These are phyloP conservation scores for Podospora pseudopauciseta DNA, from an alignment of 495 filamentous ascomycete genomes.

Conservation along the genomic window DNA sequence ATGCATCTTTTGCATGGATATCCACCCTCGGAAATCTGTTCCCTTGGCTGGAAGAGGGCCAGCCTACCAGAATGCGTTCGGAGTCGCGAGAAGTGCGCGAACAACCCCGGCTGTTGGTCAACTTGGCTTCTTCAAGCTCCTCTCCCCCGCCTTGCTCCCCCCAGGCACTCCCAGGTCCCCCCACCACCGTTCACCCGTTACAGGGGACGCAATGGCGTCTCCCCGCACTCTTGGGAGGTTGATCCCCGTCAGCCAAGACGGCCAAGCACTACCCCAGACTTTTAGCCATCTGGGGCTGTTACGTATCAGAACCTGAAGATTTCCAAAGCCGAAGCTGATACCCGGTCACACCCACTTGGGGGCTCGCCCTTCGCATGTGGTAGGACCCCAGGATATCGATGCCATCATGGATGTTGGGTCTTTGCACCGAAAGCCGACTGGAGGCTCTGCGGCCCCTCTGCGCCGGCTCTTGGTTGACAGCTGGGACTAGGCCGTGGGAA, in stretches of 20 bases:
- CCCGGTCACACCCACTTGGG: neutral
- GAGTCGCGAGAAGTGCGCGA: slow-evolving; percentile 26
- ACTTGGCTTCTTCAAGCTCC: slow-evolving; percentile 1
- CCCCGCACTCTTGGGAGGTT: slow-evolving; percentile 16
- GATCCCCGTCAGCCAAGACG: slow-evolving; percentile 20
- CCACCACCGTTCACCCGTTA: slow-evolving; percentile 13
- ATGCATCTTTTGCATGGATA: neutral
- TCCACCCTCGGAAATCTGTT: slow-evolving; percentile 10
- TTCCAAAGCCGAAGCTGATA: slow-evolving; percentile 14
- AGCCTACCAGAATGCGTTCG: slow-evolving; percentile 8
- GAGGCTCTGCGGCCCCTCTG: neutral
- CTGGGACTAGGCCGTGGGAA: neutral
- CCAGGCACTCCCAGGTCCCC: slow-evolving; percentile 10
- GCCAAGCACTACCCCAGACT: slow-evolving; percentile 5
- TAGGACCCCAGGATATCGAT: neutral
- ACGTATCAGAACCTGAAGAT: slow-evolving; percentile 12
- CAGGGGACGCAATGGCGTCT: slow-evolving; percentile 8
- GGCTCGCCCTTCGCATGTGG: slow-evolving; percentile 2
- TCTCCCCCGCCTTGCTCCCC: slow-evolving; percentile 5
- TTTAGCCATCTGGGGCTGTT: slow-evolving; percentile 7
- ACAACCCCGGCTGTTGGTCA: neutral
- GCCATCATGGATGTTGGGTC: neutral
- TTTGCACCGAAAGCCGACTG: slow-evolving; percentile 2
- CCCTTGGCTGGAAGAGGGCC: neutral
- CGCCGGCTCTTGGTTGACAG: slow-evolving; percentile 1